Conservation (phyloP, 2,329 filamentous ascomycete species). For the Aspergillus ochraceus region DNA sequence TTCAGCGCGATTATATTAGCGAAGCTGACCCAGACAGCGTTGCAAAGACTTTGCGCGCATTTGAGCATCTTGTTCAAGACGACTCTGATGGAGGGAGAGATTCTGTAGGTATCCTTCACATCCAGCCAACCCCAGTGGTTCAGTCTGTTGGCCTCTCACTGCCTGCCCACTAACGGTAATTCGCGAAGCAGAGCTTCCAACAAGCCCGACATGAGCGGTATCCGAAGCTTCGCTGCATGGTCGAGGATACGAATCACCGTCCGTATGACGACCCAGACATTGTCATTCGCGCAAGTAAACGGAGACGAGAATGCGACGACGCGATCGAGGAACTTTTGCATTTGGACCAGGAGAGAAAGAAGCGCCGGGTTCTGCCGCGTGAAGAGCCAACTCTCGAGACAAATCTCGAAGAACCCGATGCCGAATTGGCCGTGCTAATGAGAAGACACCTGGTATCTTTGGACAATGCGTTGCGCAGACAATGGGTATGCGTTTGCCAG, state of each 20-base stretch:
- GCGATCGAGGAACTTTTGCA: slow-evolving; percentile 25
- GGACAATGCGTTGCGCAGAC: slow-evolving; percentile 23
- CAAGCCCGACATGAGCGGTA: not conserved
- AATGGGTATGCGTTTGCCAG: slow-evolving; percentile 22
- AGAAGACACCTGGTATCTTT: slow-evolving; percentile 26
- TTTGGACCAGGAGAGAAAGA: slow-evolving; percentile 23
- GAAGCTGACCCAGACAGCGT: slow-evolving; percentile 22
- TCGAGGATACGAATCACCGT: slow-evolving; percentile 6
- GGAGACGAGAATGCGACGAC: slow-evolving; percentile 24
- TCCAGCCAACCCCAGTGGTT: slow-evolving; percentile 4
- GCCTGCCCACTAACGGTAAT: not conserved
- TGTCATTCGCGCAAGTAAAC: slow-evolving; percentile 24
- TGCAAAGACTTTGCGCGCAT: slow-evolving; percentile 18
- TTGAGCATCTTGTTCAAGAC: slow-evolving; percentile 24
- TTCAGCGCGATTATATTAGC: slow-evolving; percentile 23
- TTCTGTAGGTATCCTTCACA: slow-evolving; percentile 20
- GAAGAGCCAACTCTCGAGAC: slow-evolving; percentile 18
- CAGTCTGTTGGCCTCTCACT: not conserved
- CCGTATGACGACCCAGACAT: slow-evolving; percentile 10
- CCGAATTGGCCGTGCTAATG: slow-evolving; percentile 25
- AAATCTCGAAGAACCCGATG: slow-evolving; percentile 13
- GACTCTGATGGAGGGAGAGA: slow-evolving; percentile 24
- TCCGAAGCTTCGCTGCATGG: not conserved
- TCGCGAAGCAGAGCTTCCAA: not conserved
- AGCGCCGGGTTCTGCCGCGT: slow-evolving; percentile 28